Percentiles rank a stretch among this genome's conserved stretches.
These are phyloP conservation scores for Ajuga chamaepitys DNA, from an alignment of 257 asterid species.

Conservation along the genomic window DNA sequence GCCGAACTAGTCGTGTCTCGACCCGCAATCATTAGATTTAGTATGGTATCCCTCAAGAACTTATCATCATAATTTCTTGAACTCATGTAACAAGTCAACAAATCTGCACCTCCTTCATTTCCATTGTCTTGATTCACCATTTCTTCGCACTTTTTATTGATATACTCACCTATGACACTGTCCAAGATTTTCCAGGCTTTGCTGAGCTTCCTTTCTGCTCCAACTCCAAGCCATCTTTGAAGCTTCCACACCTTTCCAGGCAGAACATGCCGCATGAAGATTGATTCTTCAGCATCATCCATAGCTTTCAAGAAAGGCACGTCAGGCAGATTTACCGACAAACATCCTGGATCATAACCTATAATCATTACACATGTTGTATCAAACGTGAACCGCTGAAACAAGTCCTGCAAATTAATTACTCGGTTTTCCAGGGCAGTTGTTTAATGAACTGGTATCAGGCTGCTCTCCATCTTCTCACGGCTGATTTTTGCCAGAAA, in stretches of 20 bases:
- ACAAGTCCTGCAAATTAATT: conserved; percentile 44
- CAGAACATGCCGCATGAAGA: conserved; percentile 40
- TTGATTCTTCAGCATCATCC: conserved; percentile 49
- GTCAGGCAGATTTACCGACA: conserved; percentile 25
- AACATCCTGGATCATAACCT: conserved; percentile 46
- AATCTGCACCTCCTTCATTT: conserved; percentile 14
- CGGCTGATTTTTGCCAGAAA: conserved; percentile 25
- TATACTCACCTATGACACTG: conserved; percentile 20
- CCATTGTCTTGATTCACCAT: background rate
- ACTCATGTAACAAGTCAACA: conserved; percentile 33
- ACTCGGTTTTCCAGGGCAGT: background rate
- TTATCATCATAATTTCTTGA: conserved; percentile 4
- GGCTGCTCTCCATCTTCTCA: conserved; percentile 33
- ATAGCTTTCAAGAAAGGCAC: conserved; percentile 47
- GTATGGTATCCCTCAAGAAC: conserved; percentile 42
- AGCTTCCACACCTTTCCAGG: conserved; percentile 35
- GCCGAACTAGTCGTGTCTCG: conserved; percentile 54
- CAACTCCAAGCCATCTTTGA: conserved; percentile 36
- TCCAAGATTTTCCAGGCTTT: conserved; percentile 28
- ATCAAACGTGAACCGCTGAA: conserved; percentile 47
- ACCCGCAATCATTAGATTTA: conserved; percentile 55
- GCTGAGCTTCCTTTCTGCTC: conserved; percentile 29
- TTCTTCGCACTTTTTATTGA: conserved; percentile 24
- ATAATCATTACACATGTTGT: conserved; percentile 38
- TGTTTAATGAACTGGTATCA: conserved; percentile 32